Base-by-base conservation (phyloP, 805 yeast species). In the Candida ovalis region DNA sequence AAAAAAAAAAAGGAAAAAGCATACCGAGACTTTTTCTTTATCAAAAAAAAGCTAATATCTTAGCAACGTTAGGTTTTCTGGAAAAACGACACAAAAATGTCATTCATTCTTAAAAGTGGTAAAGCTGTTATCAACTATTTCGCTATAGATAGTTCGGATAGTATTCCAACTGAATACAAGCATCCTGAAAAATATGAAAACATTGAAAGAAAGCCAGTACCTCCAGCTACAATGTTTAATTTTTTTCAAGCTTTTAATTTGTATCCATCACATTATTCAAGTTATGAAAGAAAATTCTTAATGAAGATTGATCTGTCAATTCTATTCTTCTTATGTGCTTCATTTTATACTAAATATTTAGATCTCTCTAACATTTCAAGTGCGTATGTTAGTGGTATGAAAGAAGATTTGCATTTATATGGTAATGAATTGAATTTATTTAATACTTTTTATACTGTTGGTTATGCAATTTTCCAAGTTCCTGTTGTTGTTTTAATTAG, bases 311-410 rank as follows among this genome's bases (percentile, higher is more conserved):
- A 48, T 35, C 12, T 38, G 3, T 33, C 51, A 15, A 37, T 48
- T 9, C 40, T 57, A 9, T 38, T 55, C 9, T 57, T 57, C 35
- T 38, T 57, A 4, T 69, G 75, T 52, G 61, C 73, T 32, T 56
- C 70, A 2, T 74, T 73, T 52, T 73, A 75, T 71, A 72, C 74
- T 48, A 82, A 81, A 54, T 82, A 80, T 59, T 70, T 83, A 28
- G 87, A 82, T 61, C 70, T 82, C 55, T 69, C 77, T 13, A 81
- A 80, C 46, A 63, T 80, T 38, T 66, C 75, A 28, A 75, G 78
- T 56, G 86, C 88, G 2, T 82, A 82, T 58, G 83, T 81, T n/a
- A 73, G 81, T 10, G 88, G 88, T 9, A 78, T 83, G 86, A 73
- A 78, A 54, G 80, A 79, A 48, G 86, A 37, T 5, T 40, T 60